Base-by-base conservation (phyloP, 805 yeast species). In the Sugiyamaella mastotermitis region DNA sequence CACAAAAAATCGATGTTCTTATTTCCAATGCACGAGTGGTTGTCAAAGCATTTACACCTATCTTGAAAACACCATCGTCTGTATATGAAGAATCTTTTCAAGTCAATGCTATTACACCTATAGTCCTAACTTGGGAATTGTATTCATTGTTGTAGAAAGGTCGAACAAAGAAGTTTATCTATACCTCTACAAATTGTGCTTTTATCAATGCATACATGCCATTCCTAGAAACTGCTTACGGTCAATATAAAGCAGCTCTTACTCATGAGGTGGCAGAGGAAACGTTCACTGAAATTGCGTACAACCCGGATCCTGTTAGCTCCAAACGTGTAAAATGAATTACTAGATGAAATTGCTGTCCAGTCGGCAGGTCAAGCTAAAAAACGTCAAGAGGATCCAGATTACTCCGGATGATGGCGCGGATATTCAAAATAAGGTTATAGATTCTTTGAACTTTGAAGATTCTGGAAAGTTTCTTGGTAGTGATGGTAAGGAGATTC, bases 231-330 rank as follows among this genome's bases (percentile, higher is more conserved):
- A 11, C 55, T 13, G 60, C 64, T 11, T 65, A 65, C 39, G 68
- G 67, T 2, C 50, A 49, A 26, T 57, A 66, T 8, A 65, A 66
- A 47, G 65, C 68, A 5, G 69, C 65, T 1, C 40, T 64, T 39
- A 45, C 57, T 28, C 11, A 16, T 20, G 67, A 65, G 37, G 34
- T 55, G 18, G 41, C 40, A 7, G 33, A 31, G 1, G 53, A 57
- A 23, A 58, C 51, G 0, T 60, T 54, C 40, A 55, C 50, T 5
- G 52, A 58, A 28, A 45, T 62, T 13, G 45, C 64, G 9, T n/a
- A 64, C n/a, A 65, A 64, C 35, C 73, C 73, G 1, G 71, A 72
- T 33, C 17, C 14, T 27, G 30, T 27, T 27, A 15, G 5, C 7
- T 27, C 30, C n/a, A n/a, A n/a, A n/a, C n/a, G n/a, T n/a, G n/a